phyloP scores from a whole-genome alignment of 352 stramenopile species.

The Globisporangium echinulatum region DNA sequence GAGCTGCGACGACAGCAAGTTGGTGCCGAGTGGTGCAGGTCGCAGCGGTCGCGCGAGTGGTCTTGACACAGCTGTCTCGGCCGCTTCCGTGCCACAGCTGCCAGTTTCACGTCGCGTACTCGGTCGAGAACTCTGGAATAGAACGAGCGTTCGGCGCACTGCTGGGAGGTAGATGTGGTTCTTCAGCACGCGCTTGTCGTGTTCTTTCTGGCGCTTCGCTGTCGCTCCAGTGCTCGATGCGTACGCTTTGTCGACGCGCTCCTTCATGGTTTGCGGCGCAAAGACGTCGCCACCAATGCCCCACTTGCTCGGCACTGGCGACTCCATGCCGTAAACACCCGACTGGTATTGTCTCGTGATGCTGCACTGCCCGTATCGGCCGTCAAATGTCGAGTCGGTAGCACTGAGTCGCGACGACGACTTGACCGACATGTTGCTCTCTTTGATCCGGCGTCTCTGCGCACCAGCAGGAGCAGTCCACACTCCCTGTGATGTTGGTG shows the following conservation, averaged over 20 bases:
- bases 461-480: not conserved
- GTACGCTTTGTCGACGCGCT: slow-evolving; percentile 17
- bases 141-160: slow-evolving; percentile 16
- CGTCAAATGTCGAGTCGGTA: not conserved
- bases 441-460: not conserved
- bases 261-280: slow-evolving; percentile 10
- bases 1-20: slow-evolving; percentile 35
- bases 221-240: not conserved
- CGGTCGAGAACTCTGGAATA: slow-evolving; percentile 4
- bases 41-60: not conserved
- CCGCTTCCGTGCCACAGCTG: too few relatives aligned
- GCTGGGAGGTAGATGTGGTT: slow-evolving; percentile 29
- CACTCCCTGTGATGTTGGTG: not conserved
- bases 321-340: not conserved
- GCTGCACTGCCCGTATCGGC: not conserved
- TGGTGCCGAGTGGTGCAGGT: slow-evolving; percentile 16
- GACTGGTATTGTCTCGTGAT: not conserved
- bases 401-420: not conserved
- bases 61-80: not conserved
- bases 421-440: not conserved
- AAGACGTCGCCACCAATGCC: not conserved
- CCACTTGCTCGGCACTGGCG: slow-evolving; percentile 8
- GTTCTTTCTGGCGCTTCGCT: slow-evolving; percentile 8
- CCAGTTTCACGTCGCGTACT: not conserved
- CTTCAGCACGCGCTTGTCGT: slow-evolving; percentile 16